These are phyloP conservation scores for Fusarium sp. DNA, from an alignment of 2,329 filamentous ascomycete genomes.

Conservation along the genomic window DNA sequence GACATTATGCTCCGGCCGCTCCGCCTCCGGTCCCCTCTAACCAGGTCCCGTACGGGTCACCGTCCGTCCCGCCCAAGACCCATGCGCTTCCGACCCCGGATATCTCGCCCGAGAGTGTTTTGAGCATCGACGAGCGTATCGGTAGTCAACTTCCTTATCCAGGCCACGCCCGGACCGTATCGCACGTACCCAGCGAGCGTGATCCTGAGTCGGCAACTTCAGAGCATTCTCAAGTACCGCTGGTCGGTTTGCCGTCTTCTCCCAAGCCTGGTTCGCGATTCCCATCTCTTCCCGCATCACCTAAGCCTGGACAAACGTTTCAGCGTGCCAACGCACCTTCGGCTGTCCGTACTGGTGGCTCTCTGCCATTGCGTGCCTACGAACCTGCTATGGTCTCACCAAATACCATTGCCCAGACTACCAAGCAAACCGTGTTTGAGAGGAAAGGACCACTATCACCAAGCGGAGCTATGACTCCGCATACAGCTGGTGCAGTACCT, in stretches of 20 bases:
- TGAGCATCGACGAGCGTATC: slow-evolving; percentile 69
- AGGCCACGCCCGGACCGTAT: slow-evolving; percentile 54
- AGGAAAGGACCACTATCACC: slow-evolving; percentile 67
- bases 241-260: slow-evolving; percentile 64
- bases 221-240: slow-evolving; percentile 62
- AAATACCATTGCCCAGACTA: slow-evolving; percentile 59
- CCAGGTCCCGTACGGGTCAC: slow-evolving; percentile 53
- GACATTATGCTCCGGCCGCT: slow-evolving; percentile 68
- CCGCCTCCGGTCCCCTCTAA: slow-evolving; percentile 68
- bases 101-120: slow-evolving; percentile 56
- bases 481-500: slow-evolving; percentile 71
- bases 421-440: slow-evolving; percentile 75
- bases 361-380: slow-evolving; percentile 71
- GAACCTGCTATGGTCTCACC: slow-evolving; percentile 68
- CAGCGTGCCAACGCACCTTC: slow-evolving; percentile 63
- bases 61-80: slow-evolving; percentile 42
- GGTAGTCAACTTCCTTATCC: slow-evolving; percentile 54
- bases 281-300: slow-evolving; percentile 61
- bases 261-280: slow-evolving; percentile 53
- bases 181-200: slow-evolving; percentile 55
- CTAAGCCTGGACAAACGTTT: slow-evolving; percentile 65
- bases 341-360: slow-evolving; percentile 68
- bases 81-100: slow-evolving; percentile 48
- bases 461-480: slow-evolving; percentile 70
- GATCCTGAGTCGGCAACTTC: slow-evolving; percentile 67